phyloP scores from a whole-genome alignment of 208 protist species.

The Acanthamoeba sp. region DNA sequence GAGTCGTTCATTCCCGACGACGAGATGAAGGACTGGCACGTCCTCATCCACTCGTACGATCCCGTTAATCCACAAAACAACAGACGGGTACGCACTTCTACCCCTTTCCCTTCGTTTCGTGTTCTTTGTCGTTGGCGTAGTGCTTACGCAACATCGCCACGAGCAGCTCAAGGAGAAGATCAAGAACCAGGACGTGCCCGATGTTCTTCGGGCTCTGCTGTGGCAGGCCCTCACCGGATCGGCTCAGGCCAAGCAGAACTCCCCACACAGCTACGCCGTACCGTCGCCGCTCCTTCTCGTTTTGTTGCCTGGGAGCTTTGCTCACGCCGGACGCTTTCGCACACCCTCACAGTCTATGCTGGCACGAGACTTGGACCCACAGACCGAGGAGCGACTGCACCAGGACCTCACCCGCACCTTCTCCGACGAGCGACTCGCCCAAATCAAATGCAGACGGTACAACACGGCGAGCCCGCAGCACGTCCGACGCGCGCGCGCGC shows the following conservation, averaged over 20 bases:
- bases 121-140: not conserved
- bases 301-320: not conserved
- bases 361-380: not conserved
- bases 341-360: conserved; percentile 12
- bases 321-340: not conserved
- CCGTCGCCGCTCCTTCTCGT: not conserved
- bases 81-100: not conserved
- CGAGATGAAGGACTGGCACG: conserved; percentile 64
- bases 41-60: conserved; percentile 23
- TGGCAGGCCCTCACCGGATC: conserved; percentile 59
- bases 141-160: not conserved
- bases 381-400: conserved; percentile 28
- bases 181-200: conserved; percentile 25
- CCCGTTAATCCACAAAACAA: conserved; percentile 18
- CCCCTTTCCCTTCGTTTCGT: not conserved
- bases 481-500: not conserved
- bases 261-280: conserved; percentile 14
- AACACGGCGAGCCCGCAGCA: not conserved
- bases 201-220: not conserved
- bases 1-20: conserved; percentile 51
- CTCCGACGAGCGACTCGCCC: conserved; percentile 22
- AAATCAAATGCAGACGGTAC: conserved; percentile 59
- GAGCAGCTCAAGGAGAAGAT: conserved; percentile 64
- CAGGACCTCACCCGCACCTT: conserved; percentile 60
- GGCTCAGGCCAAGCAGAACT: not conserved